Evolutionary conservation across 495 filamentous ascomycete genomes (phyloP), one percentile per base, ranked within the genome.

Genomic region (Penicillium arizonense): DNA sequence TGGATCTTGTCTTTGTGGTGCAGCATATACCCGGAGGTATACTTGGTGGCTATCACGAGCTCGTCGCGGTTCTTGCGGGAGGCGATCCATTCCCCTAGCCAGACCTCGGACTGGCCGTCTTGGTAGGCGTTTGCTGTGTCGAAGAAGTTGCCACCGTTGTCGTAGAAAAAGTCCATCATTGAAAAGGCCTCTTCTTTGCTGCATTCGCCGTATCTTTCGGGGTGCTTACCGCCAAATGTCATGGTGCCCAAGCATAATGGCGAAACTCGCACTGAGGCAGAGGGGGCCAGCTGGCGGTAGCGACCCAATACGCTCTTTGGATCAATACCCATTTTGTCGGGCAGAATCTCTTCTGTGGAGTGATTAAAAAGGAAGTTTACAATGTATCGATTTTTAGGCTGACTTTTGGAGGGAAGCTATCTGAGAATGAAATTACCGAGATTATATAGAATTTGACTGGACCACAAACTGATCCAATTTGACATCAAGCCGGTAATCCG

Each of bases 31-130:
- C 59, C 56, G 28, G 76, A 77, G 13, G 81, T 83, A 65, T 77
- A 91, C 64, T 90, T 90, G 14, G 87, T 90, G 0, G 86, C 85
- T 49, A 90, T 69, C 45, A 92, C 86, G 37, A 87, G 76, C 52
- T 83, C 66, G 47, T 87, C 82, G 0, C 85, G 73, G 24, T 71
- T 74, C 1, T 65, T 61, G 11, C 74, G 68, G 13, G 61, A 32
- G 5, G 69, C 70, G 63, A 89, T 82, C 84, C 87, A 88, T 47
- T 89, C 87, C 8, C 86, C 87, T 47, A 90, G 74, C 82, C 82
- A 87, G 0, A 55, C 56, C 65, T 90, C 87, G 6, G 83, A 87
- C 53, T 89, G 69, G 47, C 80, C 81, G 58, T 68, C 66, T 51
- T 90, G 86, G 67, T 90, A 89, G 58, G 73, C 76, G 58, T 80